Conservation (phyloP, 2,329 filamentous ascomycete genomes). For the Colletotrichum aenigma region DNA sequence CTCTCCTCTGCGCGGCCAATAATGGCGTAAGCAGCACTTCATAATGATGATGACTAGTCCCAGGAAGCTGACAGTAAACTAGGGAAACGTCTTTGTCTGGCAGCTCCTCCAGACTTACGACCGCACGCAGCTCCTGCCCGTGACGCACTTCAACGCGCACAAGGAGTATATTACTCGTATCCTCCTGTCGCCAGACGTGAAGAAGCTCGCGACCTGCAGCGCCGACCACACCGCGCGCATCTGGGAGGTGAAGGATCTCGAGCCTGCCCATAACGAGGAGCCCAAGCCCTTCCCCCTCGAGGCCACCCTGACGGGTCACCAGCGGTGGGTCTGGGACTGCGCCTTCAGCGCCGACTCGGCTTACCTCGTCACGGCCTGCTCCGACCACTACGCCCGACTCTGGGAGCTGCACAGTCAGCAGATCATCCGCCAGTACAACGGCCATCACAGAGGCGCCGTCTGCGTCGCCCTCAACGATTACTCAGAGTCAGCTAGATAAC, state of each 20-base stretch:
- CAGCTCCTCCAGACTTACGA: conserved; percentile 85
- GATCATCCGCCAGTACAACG: conserved; percentile 94
- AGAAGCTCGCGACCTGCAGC: conserved; percentile 91
- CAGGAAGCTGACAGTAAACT: conserved; percentile 1
- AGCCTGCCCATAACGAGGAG: conserved; percentile 43
- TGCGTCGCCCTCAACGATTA: conserved; percentile 94
- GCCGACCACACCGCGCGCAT: conserved; percentile 95
- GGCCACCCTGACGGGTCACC: conserved; percentile 86
- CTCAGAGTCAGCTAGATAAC: conserved; percentile 52
- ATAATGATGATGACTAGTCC: no score
- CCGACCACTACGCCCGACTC: conserved; percentile 88
- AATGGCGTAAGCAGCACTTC: conserved; percentile 67
- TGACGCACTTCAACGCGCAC: conserved; percentile 89
- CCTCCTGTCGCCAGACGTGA: conserved; percentile 89
- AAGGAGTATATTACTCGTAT: conserved; percentile 93
- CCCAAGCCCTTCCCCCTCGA: conserved; percentile 76
- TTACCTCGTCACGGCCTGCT: conserved; percentile 91
- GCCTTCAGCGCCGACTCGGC: conserved; percentile 93
- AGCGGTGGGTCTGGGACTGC: conserved; percentile 98
- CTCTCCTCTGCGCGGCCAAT: conserved; percentile 90
- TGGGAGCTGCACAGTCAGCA: conserved; percentile 89
- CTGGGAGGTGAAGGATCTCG: conserved; percentile 85
- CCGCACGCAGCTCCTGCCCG: conserved; percentile 80
- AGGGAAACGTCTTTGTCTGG: conserved; percentile 99
- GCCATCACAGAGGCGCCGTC: conserved; percentile 88